Evolutionary conservation across 306 rosid genomes (phyloP).

Genomic region (Fagus crenata): DNA sequence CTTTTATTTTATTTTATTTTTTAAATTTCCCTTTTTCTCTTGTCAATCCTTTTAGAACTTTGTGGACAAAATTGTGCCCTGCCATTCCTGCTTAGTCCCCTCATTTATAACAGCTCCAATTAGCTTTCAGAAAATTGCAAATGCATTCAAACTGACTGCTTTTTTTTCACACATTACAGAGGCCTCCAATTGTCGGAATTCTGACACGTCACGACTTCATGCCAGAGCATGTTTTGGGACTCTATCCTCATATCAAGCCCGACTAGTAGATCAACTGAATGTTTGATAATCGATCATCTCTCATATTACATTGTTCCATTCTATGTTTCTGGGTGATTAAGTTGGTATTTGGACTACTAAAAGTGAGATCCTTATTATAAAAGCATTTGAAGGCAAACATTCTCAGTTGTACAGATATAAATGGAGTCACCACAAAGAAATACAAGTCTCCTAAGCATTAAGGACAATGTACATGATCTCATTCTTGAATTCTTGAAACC

Average conservation of each 20-base stretch:
- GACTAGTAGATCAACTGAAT: constrained; percentile 36
- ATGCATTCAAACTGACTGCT: constrained; percentile 3
- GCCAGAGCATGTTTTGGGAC: constrained; percentile 83
- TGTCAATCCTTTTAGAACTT: no score
- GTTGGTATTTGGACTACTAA: not conserved
- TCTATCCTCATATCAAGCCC: constrained; percentile 54
- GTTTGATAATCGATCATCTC: constrained; percentile 20
- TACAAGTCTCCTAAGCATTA: not conserved
- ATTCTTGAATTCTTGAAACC: not conserved
- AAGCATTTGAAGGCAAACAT: not conserved
- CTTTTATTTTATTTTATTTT: no score
- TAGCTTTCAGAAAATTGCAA: not conserved
- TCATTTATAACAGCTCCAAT: not conserved
- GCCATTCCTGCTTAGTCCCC: not conserved
- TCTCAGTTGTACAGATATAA: not conserved
- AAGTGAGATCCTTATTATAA: not conserved
- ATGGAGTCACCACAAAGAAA: not conserved
- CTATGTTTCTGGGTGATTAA: not conserved
- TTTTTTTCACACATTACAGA: constrained; percentile 49
- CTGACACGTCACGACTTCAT: constrained; percentile 87
- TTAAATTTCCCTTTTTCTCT: no score
- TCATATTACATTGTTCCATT: constrained; percentile 14
- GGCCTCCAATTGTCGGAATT: constrained; percentile 84
- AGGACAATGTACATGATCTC: not conserved
- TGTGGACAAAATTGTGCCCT: not conserved